Evolutionary conservation across 2,329 filamentous ascomycete species (phyloP).

Genomic region (Penicillium thymicola): DNA sequence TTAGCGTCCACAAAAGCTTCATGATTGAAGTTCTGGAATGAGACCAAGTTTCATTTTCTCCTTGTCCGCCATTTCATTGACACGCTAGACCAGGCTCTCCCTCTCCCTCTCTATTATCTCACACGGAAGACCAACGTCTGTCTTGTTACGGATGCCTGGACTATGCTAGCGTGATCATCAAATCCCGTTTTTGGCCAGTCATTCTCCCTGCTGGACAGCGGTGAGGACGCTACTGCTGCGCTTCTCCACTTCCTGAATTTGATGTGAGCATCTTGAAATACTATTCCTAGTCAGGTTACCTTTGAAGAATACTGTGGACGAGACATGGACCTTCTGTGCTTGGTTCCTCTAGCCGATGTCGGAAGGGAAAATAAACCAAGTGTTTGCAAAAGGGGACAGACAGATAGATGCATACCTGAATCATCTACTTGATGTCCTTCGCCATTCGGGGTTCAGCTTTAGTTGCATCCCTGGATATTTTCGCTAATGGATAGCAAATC

Average conservation of each 20-base stretch:
- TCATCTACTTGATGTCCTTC: slow-evolving; percentile 76
- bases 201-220: slow-evolving; percentile 79
- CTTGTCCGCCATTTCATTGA: slow-evolving; percentile 8
- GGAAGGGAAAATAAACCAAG: slow-evolving; percentile 7
- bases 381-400: neutral
- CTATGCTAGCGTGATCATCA: slow-evolving; percentile 31
- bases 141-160: neutral
- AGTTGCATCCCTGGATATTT: slow-evolving; percentile 57
- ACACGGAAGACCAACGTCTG: neutral
- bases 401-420: slow-evolving; percentile 57
- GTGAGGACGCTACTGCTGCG: slow-evolving; percentile 74
- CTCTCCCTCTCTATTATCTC: neutral
- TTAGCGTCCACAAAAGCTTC: slow-evolving; percentile 25
- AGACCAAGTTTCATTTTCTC: slow-evolving; percentile 21
- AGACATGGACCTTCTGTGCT: slow-evolving; percentile 80
- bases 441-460: slow-evolving; percentile 82
- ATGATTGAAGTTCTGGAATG: slow-evolving; percentile 29
- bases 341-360: slow-evolving; percentile 52
- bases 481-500: slow-evolving; percentile 66
- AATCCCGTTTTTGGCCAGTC: slow-evolving; percentile 64
- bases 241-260: slow-evolving; percentile 63
- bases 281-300: slow-evolving; percentile 9
- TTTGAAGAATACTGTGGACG: slow-evolving; percentile 84
- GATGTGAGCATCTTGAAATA: slow-evolving; percentile 22
- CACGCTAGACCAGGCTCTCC: slow-evolving; percentile 9